Evolutionary conservation across 164 flowering plant species (phyloP), one percentile per base, ranked within the genome.

Genomic region (Saururus chinensis): DNA sequence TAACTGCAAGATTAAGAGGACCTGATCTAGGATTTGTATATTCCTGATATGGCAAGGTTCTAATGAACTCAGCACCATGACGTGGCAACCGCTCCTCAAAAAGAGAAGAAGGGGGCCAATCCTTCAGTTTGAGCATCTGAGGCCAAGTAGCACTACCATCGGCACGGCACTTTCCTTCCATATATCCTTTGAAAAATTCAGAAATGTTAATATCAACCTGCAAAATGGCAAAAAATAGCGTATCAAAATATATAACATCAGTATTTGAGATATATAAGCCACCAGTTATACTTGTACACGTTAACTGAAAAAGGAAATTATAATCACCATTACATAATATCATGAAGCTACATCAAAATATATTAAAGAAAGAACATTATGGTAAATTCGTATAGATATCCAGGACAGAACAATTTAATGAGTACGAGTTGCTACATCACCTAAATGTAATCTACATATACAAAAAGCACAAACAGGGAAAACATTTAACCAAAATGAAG

Each of bases 71-170:
- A 26, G 68, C 70, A 63, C 69, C 66, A 71, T 84, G 92, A 16
- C 86, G 82, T 42, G 88, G 83, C 54, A 86, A 70, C 4, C 71
- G 67, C 30, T 80, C 73, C 51, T 76, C 72, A 68, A 86, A 84
- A 25, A 60, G 56, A 62, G 67, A 59, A 25, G 82, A 72, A 17
- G 88, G 85, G 0, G 92, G 92, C 92, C 92, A 83, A 57, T 84
- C 92, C 66, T 84, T 86, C 61, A 86, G 68, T 61, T 86, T 86
- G 66, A 84, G 68, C 62, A 86, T 75, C 64, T 63, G 68, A 23
- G 88, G 88, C 87, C n/a, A n/a, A 85, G 76, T 30, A 30, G 4
- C 37, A 0, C 0, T 0, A 19, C 66, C n/a, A 0, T 0, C 7
- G 61, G 77, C 71, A 53, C n/a, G n/a, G n/a, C 9, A 49, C 51